These are phyloP conservation scores for Combretum micranthum DNA, from an alignment of 345 rosid species.

Conservation along the genomic window DNA sequence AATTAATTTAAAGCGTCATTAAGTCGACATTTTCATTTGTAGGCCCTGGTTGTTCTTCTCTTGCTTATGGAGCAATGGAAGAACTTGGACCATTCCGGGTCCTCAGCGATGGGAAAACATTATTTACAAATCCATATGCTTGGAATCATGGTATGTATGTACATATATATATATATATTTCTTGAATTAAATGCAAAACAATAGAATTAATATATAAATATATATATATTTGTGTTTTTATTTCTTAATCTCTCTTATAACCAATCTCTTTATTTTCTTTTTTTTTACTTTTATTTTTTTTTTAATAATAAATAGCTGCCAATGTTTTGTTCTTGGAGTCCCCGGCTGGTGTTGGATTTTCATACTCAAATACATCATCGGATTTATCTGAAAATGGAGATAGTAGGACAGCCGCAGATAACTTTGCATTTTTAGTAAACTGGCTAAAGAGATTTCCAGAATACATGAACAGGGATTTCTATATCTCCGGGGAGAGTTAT, in stretches of 20 bases:
- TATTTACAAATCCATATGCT: conserved; percentile 22
- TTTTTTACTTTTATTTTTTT: too few species aligned
- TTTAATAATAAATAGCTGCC: conserved; percentile 1
- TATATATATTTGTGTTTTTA: not conserved
- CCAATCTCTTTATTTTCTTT: too few species aligned
- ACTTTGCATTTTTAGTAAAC: conserved; percentile 52
- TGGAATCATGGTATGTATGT: conserved; percentile 23
- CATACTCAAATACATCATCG: conserved; percentile 59
- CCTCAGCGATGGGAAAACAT: conserved; percentile 32
- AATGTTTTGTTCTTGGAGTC: conserved; percentile 71
- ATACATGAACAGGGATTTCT: conserved; percentile 60
- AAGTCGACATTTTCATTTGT: not conserved
- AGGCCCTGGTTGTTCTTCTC: conserved; percentile 46
- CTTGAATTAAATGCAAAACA: too few species aligned
- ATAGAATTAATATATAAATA: too few species aligned
- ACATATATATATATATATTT: not conserved
- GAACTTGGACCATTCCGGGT: conserved; percentile 42
- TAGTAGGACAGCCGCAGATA: conserved; percentile 48
- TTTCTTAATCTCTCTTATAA: not conserved
- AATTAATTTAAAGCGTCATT: not conserved
- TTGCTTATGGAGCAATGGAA: conserved; percentile 37
- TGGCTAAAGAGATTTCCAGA: conserved; percentile 88
- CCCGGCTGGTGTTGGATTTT: conserved; percentile 84
- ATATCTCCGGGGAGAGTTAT: conserved; percentile 80
- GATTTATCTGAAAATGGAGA: conserved; percentile 47